Percentiles rank a stretch among this genome's conserved stretches.
phyloP scores from a whole-genome alignment of 2,329 filamentous ascomycete species.

The Colletotrichum sp. region DNA sequence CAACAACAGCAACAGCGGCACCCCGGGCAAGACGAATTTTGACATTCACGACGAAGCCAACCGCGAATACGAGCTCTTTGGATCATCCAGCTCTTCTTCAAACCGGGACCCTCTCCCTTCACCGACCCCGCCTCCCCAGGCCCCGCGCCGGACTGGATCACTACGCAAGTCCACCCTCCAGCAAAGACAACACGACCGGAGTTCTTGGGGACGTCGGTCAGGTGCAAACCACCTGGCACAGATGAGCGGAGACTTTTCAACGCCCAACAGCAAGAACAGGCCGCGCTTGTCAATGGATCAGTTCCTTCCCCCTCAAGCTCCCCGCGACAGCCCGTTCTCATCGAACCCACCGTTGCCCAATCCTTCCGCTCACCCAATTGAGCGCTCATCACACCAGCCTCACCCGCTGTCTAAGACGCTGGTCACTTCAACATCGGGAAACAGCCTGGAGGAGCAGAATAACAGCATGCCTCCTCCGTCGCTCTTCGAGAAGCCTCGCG shows the following conservation, averaged over 20 bases:
- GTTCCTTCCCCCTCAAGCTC: conserved; percentile 67
- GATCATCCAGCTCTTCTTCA: conserved; percentile 28
- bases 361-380: conserved; percentile 57
- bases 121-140: conserved; percentile 53
- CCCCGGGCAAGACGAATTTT: conserved; percentile 47
- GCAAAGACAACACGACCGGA: conserved; percentile 76
- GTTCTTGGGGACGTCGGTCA: conserved; percentile 65
- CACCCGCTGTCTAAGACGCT: conserved; percentile 88
- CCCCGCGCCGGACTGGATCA: conserved; percentile 75
- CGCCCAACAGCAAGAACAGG: conserved; percentile 64
- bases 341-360: conserved; percentile 55
- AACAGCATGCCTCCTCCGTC: conserved; percentile 54
- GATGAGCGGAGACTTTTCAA: conserved; percentile 57
- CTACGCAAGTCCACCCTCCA: conserved; percentile 87
- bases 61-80: conserved; percentile 60
- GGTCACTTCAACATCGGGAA: conserved; percentile 85
- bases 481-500: conserved; percentile 57
- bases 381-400: conserved; percentile 57
- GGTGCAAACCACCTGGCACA: conserved; percentile 61
- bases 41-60: conserved; percentile 45
- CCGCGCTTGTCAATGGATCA: conserved; percentile 82
- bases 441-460: conserved; percentile 74
- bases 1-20: conserved; percentile 45
- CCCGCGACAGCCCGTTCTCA: conserved; percentile 70
- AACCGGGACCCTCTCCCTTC: conserved; percentile 47